Evolutionary conservation across 805 yeast species (phyloP).

Genomic region (Wilhelminamyces savonicus): DNA sequence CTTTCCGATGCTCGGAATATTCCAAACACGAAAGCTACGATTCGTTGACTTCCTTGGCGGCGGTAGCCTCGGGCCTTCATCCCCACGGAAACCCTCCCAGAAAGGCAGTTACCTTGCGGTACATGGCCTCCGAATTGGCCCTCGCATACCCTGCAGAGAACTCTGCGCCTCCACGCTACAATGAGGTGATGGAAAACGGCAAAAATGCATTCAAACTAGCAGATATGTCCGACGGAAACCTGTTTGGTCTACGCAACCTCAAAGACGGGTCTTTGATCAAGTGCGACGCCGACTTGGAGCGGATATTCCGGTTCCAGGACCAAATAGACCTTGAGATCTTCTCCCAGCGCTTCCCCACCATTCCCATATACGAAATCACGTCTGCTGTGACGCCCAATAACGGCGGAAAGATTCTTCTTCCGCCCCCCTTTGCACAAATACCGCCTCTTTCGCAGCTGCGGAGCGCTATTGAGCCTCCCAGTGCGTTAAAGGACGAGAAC

Average conservation of each 20-base stretch:
- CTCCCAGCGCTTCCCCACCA: constrained; percentile 25
- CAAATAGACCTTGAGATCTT: constrained; percentile 32
- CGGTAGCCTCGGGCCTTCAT: constrained; percentile 25
- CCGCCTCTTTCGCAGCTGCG: constrained; percentile 8
- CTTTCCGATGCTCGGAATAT: constrained; percentile 13
- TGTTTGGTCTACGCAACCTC: constrained; percentile 21
- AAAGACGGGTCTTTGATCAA: constrained; percentile 19
- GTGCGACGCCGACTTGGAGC: constrained; percentile 32
- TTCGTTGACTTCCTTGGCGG: constrained; percentile 24
- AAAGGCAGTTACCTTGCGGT: constrained; percentile 39
- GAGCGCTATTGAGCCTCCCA: neutral
- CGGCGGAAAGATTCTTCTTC: constrained; percentile 20
- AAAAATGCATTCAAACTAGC: constrained; percentile 55
- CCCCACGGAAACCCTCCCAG: constrained; percentile 7
- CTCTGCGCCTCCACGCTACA: constrained; percentile 73
- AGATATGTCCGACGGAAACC: constrained; percentile 6
- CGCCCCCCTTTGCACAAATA: constrained; percentile 23
- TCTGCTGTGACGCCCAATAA: constrained; percentile 20
- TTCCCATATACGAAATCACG: constrained; percentile 32
- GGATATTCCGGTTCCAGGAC: constrained; percentile 25
- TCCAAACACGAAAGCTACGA: constrained; percentile 21
- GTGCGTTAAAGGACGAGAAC: constrained; percentile 4
- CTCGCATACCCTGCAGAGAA: constrained; percentile 59
- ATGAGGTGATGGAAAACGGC: constrained; percentile 76
- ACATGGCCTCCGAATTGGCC: constrained; percentile 48